These are phyloP conservation scores for Hypoxylon sp. DNA, from an alignment of 2,329 filamentous ascomycete genomes.

Conservation along the genomic window DNA sequence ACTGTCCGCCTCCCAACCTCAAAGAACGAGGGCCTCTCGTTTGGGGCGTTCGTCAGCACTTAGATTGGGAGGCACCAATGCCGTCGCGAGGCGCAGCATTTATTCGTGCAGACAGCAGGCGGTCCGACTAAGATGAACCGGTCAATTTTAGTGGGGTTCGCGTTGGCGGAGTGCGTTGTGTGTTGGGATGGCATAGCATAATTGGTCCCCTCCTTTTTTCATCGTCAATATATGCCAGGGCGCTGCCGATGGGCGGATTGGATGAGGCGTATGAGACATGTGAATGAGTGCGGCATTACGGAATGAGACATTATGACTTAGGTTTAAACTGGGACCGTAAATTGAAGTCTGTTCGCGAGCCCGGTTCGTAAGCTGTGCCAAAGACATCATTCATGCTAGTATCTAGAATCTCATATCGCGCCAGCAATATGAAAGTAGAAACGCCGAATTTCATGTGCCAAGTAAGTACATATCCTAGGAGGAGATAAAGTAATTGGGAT, in stretches of 20 bases:
- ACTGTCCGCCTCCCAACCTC: constrained; percentile 1
- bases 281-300: not conserved
- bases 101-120: constrained; percentile 34
- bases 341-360: not conserved
- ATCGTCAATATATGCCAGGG: constrained; percentile 3
- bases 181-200: constrained; percentile 14
- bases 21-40: constrained; percentile 2
- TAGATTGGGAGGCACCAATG: constrained; percentile 12
- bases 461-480: not conserved
- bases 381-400: not conserved
- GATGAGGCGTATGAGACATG: not conserved
- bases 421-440: not conserved
- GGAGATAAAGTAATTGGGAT: not conserved
- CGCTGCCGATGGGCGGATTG: constrained; percentile 1
- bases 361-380: not conserved
- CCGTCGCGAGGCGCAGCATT: constrained; percentile 24
- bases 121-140: constrained; percentile 22
- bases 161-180: constrained; percentile 4
- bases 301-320: not conserved
- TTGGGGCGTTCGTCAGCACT: not conserved
- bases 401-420: not conserved
- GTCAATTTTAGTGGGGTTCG: constrained; percentile 28
- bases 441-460: not conserved
- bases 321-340: not conserved
- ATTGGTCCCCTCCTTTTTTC: constrained; percentile 2